A percentile compares a stretch with the other conserved stretches of the same genome.
These are phyloP conservation scores for Mycena citricolor DNA, from an alignment of 1,284 basidiomycete species.

Conservation along the genomic window DNA sequence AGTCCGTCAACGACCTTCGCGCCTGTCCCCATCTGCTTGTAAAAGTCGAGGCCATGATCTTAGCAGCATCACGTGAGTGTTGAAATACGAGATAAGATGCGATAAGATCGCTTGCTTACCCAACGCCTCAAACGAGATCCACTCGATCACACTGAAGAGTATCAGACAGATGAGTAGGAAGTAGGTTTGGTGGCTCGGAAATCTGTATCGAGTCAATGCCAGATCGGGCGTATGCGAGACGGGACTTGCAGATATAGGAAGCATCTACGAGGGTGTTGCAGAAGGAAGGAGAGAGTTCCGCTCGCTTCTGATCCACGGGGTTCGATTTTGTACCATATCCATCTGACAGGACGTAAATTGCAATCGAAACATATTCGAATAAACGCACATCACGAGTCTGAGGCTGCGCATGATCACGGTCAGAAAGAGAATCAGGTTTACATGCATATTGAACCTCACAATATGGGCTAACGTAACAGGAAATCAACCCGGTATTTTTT, in stretches of 20 bases:
- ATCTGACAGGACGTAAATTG: constrained; percentile 33
- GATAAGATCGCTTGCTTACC: constrained; percentile 31
- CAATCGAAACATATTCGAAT: not conserved
- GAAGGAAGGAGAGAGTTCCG: constrained; percentile 72
- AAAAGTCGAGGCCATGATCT: constrained; percentile 42
- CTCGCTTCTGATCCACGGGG: constrained; percentile 46
- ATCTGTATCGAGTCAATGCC: constrained; percentile 29
- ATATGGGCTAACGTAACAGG: constrained; percentile 33
- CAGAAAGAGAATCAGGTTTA: not conserved
- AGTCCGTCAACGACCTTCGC: constrained; percentile 52
- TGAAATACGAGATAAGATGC: too few relatives aligned
- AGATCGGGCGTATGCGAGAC: not conserved
- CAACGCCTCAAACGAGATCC: constrained; percentile 54
- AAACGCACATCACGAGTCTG: constrained; percentile 39
- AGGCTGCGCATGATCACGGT: constrained; percentile 30
- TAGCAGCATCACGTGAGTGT: too few relatives aligned
- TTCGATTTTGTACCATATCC: constrained; percentile 49
- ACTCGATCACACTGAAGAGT: constrained; percentile 49
- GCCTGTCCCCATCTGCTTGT: constrained; percentile 51
- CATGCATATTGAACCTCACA: constrained; percentile 37
- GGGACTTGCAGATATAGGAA: constrained; percentile 70
- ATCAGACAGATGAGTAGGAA: constrained; percentile 59
- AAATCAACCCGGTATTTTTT: constrained; percentile 52
- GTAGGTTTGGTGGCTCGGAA: constrained; percentile 84
- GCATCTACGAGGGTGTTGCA: constrained; percentile 83